Base-by-base conservation (phyloP, 1,284 basidiomycete species). In the Cryptococcus sp. region DNA sequence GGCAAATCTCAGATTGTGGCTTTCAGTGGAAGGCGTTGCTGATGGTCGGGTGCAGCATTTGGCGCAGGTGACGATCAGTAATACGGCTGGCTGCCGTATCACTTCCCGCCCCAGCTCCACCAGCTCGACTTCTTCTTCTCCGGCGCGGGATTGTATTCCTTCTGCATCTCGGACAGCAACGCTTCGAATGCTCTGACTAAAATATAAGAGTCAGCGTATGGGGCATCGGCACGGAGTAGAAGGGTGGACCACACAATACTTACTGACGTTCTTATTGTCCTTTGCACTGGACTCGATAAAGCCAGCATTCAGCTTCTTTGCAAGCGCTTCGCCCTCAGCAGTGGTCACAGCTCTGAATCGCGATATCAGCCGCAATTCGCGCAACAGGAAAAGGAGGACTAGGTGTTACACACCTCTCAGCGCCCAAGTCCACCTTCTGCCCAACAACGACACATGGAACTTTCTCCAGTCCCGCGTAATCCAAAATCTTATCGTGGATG, bases 401-500 rank as follows among this genome's bases (percentile, higher is more conserved):
- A 7, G 8, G 8, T 34, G 23, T 23, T 17, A 62, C 70, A 59
- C 49, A 71, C 70, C 73, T 60, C 51, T 77, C 74, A 73, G 83
- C 71, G 80, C 83, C 75, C 55, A 99, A 79, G 81, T 99, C 95
- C 56, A 83, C 84, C 84, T 99, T 99, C 69, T 96, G 90, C 16
- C 94, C 95, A 23, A 97, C 95, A 64, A 99, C 87, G 46, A 99
- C 93, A 78, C 94, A 94, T 15, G 96, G 94, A 45, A 98, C 89
- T 64, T 87, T 86, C 60, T 88, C 86, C 53, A 92, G 84, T 50
- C 94, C 95, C 53, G 89, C 92, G 75, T 92, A 97, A 79, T 94
- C 89, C 70, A 94, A 82, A 70, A 99, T 97, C 85, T 99, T 99
- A 83, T 99, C 94, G 75, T 97, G 88, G 41, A 99, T 86, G 69